Evolutionary conservation across 2,329 filamentous ascomycete species (phyloP).

Genomic region (Cucurbitaria berberidis): DNA sequence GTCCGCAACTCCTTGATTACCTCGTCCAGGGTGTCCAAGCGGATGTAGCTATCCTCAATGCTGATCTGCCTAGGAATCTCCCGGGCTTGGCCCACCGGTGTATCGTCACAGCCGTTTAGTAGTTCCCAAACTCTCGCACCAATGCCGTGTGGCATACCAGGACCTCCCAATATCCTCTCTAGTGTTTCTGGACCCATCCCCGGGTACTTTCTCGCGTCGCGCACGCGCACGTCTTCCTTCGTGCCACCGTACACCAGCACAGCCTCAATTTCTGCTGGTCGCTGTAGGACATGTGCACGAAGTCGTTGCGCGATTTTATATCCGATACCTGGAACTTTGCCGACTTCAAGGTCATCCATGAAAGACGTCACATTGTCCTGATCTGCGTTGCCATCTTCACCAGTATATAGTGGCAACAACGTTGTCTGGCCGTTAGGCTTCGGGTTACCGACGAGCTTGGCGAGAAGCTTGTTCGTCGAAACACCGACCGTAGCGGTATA

Average conservation of each 20-base stretch:
- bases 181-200: conserved; percentile 69
- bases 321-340: conserved; percentile 85
- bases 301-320: conserved; percentile 75
- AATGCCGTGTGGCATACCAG: conserved; percentile 73
- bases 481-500: conserved; percentile 90
- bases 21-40: conserved; percentile 68
- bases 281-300: conserved; percentile 64
- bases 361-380: conserved; percentile 67
- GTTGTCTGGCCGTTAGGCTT: conserved; percentile 91
- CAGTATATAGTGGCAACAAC: conserved; percentile 69
- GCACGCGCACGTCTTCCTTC: conserved; percentile 66
- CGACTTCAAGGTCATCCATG: conserved; percentile 76
- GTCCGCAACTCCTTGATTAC: conserved; percentile 72
- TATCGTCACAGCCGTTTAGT: conserved; percentile 79
- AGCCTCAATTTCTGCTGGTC: conserved; percentile 51
- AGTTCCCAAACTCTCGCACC: conserved; percentile 77
- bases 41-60: conserved; percentile 89
- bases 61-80: conserved; percentile 85
- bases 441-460: conserved; percentile 85
- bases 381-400: conserved; percentile 16
- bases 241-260: conserved; percentile 58
- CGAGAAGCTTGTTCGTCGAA: conserved; percentile 83
- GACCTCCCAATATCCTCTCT: conserved; percentile 71
- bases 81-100: conserved; percentile 73
- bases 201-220: conserved; percentile 67